These are phyloP conservation scores for Cryomyces minteri DNA, from an alignment of 495 filamentous ascomycete genomes.

Conservation along the genomic window DNA sequence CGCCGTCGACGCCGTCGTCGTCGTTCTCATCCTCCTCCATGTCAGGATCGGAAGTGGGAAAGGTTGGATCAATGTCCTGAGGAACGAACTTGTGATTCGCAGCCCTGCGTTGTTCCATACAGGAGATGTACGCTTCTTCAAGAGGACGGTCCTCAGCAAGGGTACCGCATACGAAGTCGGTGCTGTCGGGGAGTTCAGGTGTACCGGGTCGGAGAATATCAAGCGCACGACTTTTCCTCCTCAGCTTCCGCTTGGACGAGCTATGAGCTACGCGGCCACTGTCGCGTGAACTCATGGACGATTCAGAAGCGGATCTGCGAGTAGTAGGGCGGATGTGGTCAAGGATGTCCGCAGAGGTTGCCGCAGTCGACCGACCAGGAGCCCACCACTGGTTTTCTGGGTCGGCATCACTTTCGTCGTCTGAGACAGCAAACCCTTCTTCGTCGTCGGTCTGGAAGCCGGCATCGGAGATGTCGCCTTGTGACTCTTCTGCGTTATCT, in stretches of 20 bases:
- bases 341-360: constrained; percentile 32
- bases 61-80: constrained; percentile 95
- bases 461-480: constrained; percentile 45
- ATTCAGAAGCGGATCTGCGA: constrained; percentile 36
- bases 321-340: constrained; percentile 27
- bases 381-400: constrained; percentile 70
- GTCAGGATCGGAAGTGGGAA: constrained; percentile 83
- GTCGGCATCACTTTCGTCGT: constrained; percentile 59
- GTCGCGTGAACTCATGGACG: constrained; percentile 45
- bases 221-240: constrained; percentile 20
- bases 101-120: constrained; percentile 59
- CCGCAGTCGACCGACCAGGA: constrained; percentile 34
- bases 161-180: constrained; percentile 94
- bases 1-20: constrained; percentile 32
- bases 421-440: constrained; percentile 77
- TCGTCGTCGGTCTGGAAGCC: constrained; percentile 88
- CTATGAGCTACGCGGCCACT: constrained; percentile 12
- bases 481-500: constrained; percentile 32
- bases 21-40: constrained; percentile 50
- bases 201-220: constrained; percentile 34
- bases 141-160: constrained; percentile 89
- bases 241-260: constrained; percentile 8
- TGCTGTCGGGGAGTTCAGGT: constrained; percentile 73
- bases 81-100: constrained; percentile 50
- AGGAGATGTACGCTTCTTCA: constrained; percentile 79